A percentile compares a stretch with the other conserved stretches of the same genome.
These are phyloP conservation scores for Sicyos baderoa DNA, from an alignment of 306 rosid genomes.

Conservation along the genomic window DNA sequence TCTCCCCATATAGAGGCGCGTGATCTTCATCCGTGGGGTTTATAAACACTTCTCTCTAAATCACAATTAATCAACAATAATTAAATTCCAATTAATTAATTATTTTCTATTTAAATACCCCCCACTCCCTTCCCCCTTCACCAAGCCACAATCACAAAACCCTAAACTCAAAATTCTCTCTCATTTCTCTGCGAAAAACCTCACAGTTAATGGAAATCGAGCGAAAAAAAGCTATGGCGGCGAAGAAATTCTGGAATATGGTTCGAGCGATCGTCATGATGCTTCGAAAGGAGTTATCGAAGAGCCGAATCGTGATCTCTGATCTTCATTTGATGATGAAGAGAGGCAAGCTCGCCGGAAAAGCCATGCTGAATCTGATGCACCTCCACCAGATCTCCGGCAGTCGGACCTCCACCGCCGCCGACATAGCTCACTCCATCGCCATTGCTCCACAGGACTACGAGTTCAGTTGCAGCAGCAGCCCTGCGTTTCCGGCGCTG, in stretches of 20 bases:
- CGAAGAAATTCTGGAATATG: conserved; percentile 58
- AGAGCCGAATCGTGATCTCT: conserved; percentile 39
- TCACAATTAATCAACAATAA: not conserved
- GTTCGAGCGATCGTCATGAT: conserved; percentile 42
- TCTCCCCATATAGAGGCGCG: not conserved
- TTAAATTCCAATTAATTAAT: not conserved
- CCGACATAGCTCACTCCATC: not conserved
- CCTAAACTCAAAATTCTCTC: not conserved
- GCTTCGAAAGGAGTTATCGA: conserved; percentile 59
- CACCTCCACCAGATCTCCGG: conserved; percentile 35
- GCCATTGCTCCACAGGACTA: conserved; percentile 52
- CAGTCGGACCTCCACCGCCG: conserved; percentile 23
- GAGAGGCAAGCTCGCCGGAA: conserved; percentile 63
- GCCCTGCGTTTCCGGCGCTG: conserved; percentile 47
- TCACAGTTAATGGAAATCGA: conserved; percentile 48
- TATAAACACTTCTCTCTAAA: not conserved
- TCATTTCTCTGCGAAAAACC: not conserved
- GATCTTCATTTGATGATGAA: conserved; percentile 53
- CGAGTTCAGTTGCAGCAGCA: conserved; percentile 91
- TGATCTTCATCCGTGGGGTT: conserved; percentile 5
- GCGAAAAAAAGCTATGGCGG: conserved; percentile 35
- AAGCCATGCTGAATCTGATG: conserved; percentile 44
- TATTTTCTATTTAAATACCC: not conserved
- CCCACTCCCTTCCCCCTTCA: not conserved
- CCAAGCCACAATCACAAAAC: conserved; percentile 2